Conservation (phyloP, 2,329 filamentous ascomycete species). For the Stagonosporopsis vannaccii region DNA sequence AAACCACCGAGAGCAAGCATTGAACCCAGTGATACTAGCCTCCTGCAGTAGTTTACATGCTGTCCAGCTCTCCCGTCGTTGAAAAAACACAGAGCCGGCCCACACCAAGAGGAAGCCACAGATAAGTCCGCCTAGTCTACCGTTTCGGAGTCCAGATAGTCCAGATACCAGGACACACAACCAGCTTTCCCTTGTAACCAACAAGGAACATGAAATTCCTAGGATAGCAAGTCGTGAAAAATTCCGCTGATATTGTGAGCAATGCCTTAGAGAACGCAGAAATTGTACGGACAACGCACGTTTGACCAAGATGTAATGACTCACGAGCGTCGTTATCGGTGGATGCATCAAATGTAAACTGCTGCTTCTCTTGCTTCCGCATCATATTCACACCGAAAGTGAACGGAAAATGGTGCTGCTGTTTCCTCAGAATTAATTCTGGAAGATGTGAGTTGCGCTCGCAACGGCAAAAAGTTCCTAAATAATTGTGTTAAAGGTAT, state of each 20-base stretch:
- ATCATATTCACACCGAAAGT: too few relatives aligned
- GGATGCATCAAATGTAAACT: too few relatives aligned
- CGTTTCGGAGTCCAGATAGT: constrained; percentile 25
- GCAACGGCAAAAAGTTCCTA: too few relatives aligned
- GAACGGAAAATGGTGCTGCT: too few relatives aligned
- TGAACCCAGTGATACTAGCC: constrained; percentile 38
- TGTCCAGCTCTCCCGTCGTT: constrained; percentile 24
- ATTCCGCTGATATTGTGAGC: constrained; percentile 17
- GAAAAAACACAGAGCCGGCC: constrained; percentile 23
- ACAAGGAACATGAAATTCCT: constrained; percentile 23
- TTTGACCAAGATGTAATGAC: too few relatives aligned
- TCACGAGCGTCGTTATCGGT: too few relatives aligned
- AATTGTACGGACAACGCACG: too few relatives aligned
- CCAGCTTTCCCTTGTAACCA: constrained; percentile 29
- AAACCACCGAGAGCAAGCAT: constrained; percentile 43
- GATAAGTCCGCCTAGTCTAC: constrained; percentile 21
- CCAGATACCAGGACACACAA: constrained; percentile 27
- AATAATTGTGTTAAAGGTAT: too few relatives aligned
- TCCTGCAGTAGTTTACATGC: constrained; percentile 1
- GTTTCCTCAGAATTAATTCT: too few relatives aligned
- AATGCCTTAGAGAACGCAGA: neutral
- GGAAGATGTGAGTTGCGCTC: too few relatives aligned
- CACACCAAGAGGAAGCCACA: constrained; percentile 29
- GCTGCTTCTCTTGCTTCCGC: too few relatives aligned
- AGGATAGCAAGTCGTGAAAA: constrained; percentile 25